Evolutionary conservation across 768 basidiomycete species (phyloP).

Genomic region (Calocybe cyanea): DNA sequence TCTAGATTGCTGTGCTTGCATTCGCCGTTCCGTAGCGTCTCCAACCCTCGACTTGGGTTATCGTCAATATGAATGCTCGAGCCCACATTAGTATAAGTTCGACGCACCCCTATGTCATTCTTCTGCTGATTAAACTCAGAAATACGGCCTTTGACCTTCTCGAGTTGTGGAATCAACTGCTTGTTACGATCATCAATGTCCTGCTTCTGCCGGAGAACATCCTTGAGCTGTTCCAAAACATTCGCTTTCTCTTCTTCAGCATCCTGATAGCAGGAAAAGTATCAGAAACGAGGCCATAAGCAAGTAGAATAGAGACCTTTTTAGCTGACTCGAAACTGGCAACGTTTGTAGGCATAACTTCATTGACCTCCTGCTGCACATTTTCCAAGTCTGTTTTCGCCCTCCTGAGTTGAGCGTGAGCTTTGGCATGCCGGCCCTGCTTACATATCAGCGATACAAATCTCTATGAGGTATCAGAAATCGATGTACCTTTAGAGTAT

Average conservation of each 20-base stretch:
- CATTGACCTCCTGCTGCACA: constrained; percentile 60
- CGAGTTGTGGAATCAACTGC: constrained; percentile 37
- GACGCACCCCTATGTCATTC: constrained; percentile 41
- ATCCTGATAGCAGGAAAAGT: constrained; percentile 35
- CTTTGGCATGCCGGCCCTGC: constrained; percentile 24
- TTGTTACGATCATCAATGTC: constrained; percentile 43
- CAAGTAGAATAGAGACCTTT: constrained; percentile 31
- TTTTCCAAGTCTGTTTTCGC: constrained; percentile 27
- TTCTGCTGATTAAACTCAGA: constrained; percentile 45
- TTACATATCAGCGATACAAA: neutral
- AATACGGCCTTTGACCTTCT: constrained; percentile 45
- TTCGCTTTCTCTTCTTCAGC: constrained; percentile 48
- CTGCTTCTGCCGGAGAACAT: constrained; percentile 40
- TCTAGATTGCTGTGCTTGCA: constrained; percentile 46
- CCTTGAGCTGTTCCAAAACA: constrained; percentile 45
- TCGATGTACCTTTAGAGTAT: constrained; percentile 30
- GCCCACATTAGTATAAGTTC: neutral
- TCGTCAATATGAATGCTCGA: neutral
- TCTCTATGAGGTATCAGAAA: neutral
- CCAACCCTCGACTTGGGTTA: constrained; percentile 43
- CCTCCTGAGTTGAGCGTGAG: constrained; percentile 11
- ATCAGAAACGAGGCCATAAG: neutral
- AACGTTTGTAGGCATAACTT: constrained; percentile 65
- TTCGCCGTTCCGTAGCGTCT: constrained; percentile 42
- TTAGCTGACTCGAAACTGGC: constrained; percentile 52